Evolutionary conservation across 2,329 filamentous ascomycete species (phyloP).

Genomic region (Gyromitra esculenta): DNA sequence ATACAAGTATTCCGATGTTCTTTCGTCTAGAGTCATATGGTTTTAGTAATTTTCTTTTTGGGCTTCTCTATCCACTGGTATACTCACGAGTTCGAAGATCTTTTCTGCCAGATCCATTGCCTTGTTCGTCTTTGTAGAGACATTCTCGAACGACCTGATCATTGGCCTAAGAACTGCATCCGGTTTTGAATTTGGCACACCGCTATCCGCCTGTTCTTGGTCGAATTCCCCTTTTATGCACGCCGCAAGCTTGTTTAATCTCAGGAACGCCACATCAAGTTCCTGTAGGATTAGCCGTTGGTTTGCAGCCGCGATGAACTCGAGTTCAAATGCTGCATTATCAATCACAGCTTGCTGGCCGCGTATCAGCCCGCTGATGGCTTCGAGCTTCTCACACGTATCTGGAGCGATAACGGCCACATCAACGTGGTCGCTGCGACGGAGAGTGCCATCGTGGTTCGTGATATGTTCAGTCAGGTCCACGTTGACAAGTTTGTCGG

Average conservation of each 20-base stretch:
- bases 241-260: slow-evolving; percentile 32
- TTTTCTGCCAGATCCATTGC: slow-evolving; percentile 32
- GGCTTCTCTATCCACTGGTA: not conserved
- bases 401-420: slow-evolving; percentile 24
- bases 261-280: slow-evolving; percentile 48
- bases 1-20: slow-evolving; percentile 31
- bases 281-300: slow-evolving; percentile 44
- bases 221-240: slow-evolving; percentile 49
- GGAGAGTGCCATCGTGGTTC: slow-evolving; percentile 41
- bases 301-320: slow-evolving; percentile 37
- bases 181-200: slow-evolving; percentile 25
- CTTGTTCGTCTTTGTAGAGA: slow-evolving; percentile 37
- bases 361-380: slow-evolving; percentile 34
- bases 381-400: slow-evolving; percentile 39
- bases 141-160: slow-evolving; percentile 48
- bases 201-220: slow-evolving; percentile 36
- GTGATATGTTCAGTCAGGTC: slow-evolving; percentile 46
- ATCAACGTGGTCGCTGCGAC: slow-evolving; percentile 37
- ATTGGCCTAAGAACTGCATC: slow-evolving; percentile 46
- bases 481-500: slow-evolving; percentile 29
- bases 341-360: slow-evolving; percentile 33
- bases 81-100: slow-evolving; percentile 42
- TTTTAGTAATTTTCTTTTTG: not conserved
- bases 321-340: slow-evolving; percentile 47
- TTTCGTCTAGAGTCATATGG: slow-evolving; percentile 11